phyloP scores from a whole-genome alignment of 768 basidiomycete genomes.

The Termitomyces eurrhizus region DNA sequence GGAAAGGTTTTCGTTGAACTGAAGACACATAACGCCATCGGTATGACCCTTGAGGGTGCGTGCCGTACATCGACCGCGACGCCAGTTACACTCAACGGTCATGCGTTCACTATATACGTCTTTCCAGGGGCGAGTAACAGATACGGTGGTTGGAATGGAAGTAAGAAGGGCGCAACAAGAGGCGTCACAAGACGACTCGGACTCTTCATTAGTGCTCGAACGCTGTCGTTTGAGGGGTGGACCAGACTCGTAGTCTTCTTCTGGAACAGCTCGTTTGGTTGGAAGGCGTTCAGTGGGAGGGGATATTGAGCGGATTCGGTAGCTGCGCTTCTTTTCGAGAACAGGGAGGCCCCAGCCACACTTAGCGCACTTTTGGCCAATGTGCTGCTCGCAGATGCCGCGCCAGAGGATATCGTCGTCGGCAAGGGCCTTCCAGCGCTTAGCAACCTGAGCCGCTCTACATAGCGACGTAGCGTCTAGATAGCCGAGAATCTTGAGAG shows the following conservation, averaged over 20 bases:
- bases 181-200: slow-evolving; percentile 8
- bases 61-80: slow-evolving; percentile 83
- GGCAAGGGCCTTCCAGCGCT: slow-evolving; percentile 80
- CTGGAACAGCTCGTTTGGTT: slow-evolving; percentile 36
- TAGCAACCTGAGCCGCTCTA: slow-evolving; percentile 87
- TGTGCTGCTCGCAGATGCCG: slow-evolving; percentile 96
- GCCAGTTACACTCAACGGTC: slow-evolving; percentile 95
- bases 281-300: slow-evolving; percentile 8
- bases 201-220: slow-evolving; percentile 22
- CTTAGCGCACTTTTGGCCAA: slow-evolving; percentile 93
- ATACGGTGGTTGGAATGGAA: slow-evolving; percentile 25
- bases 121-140: slow-evolving; percentile 91
- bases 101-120: slow-evolving; percentile 98
- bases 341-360: slow-evolving; percentile 98
- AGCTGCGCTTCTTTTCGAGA: slow-evolving; percentile 66
- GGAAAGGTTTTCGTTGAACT: slow-evolving; percentile 81
- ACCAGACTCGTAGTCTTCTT: slow-evolving; percentile 26
- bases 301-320: slow-evolving; percentile 32
- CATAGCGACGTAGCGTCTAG: slow-evolving; percentile 93
- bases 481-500: slow-evolving; percentile 79
- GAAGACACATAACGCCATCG: slow-evolving; percentile 96
- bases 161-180: slow-evolving; percentile 25
- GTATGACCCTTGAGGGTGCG: slow-evolving; percentile 90
- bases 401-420: slow-evolving; percentile 97
- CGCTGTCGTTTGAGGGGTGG: slow-evolving; percentile 53